Conservation (phyloP, 2,329 filamentous ascomycete species). For the Clathrospora elynae region DNA sequence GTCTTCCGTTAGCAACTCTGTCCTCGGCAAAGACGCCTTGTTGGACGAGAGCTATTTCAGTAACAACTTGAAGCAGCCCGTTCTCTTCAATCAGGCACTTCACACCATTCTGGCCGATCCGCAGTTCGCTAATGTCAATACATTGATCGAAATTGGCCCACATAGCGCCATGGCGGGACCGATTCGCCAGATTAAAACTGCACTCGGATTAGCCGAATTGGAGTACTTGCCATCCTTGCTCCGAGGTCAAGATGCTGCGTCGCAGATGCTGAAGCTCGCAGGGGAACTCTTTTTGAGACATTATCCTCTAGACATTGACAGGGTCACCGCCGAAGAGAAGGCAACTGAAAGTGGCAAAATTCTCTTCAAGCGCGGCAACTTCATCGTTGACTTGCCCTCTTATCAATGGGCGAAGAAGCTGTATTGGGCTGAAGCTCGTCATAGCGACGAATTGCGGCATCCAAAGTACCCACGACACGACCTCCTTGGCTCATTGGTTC, state of each 20-base stretch:
- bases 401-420: no score
- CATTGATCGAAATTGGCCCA: slow-evolving; percentile 32
- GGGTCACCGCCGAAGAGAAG: no score
- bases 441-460: slow-evolving; percentile 16
- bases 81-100: slow-evolving; percentile 23
- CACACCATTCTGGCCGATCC: background rate
- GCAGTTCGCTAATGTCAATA: background rate
- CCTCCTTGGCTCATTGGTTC: slow-evolving; percentile 14
- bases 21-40: no score
- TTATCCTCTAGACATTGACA: no score
- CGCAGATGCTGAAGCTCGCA: slow-evolving; percentile 14
- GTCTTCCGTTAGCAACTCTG: background rate
- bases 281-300: slow-evolving; percentile 27
- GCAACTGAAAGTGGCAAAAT: background rate
- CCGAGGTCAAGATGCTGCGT: slow-evolving; percentile 10
- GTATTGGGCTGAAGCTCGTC: slow-evolving; percentile 25
- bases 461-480: slow-evolving; percentile 20
- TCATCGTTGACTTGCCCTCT: background rate
- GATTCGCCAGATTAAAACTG: slow-evolving; percentile 42
- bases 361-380: slow-evolving; percentile 8
- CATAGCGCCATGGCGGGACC: slow-evolving; percentile 51
- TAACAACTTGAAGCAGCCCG: slow-evolving; percentile 25
- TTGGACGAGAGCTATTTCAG: no score
- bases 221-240: slow-evolving; percentile 14
- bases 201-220: background rate